These are phyloP conservation scores for Wickerhamomyces chaumierensis DNA, from an alignment of 805 yeast genomes.

Conservation along the genomic window DNA sequence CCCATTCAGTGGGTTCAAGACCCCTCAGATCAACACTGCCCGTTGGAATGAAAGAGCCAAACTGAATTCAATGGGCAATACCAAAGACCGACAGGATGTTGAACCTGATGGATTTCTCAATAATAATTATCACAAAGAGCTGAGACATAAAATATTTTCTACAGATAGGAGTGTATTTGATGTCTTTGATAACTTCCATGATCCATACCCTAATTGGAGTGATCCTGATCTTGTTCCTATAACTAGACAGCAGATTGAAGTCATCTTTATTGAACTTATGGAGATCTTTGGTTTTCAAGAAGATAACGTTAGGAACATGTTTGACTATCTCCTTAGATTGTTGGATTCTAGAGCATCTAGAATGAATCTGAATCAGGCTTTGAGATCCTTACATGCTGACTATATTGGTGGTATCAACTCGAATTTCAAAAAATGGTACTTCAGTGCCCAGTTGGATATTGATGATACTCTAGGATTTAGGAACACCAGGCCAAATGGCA, in stretches of 20 bases:
- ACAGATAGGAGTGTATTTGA: constrained; percentile 29
- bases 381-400: constrained; percentile 56
- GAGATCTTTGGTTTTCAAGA: constrained; percentile 57
- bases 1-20: constrained; percentile 93
- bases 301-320: constrained; percentile 57
- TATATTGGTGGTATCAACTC: constrained; percentile 64
- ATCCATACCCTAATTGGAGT: constrained; percentile 45
- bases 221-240: constrained; percentile 32
- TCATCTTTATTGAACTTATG: constrained; percentile 39
- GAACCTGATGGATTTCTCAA: background rate
- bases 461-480: constrained; percentile 35
- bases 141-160: constrained; percentile 26
- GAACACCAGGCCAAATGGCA: constrained; percentile 18
- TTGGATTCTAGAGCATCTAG: constrained; percentile 63
- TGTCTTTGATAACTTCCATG: constrained; percentile 30
- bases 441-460: constrained; percentile 59
- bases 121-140: background rate
- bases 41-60: constrained; percentile 35
- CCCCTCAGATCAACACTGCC: constrained; percentile 80
- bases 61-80: constrained; percentile 19
- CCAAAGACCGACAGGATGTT: constrained; percentile 3
- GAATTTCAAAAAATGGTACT: constrained; percentile 67
- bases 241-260: constrained; percentile 40
- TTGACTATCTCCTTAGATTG: constrained; percentile 48
- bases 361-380: constrained; percentile 43